Evolutionary conservation across 208 protist species (phyloP), one percentile per base, ranked within the genome.

Genomic region (Vickermania ingenoplastis): DNA sequence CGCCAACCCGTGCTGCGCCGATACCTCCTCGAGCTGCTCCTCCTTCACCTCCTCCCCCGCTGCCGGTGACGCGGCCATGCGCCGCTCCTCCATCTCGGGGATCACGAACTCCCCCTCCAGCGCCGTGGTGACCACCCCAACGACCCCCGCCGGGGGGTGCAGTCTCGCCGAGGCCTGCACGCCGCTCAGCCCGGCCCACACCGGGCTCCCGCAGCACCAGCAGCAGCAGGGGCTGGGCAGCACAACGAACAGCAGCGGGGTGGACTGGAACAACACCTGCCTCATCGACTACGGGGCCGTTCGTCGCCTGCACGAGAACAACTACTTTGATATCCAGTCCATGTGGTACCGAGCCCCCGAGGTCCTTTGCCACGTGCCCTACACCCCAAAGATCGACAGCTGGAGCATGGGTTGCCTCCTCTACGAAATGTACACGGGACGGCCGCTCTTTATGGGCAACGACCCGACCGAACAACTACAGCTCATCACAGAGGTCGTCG

Each of bases 211-310:
- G 36, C 36, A 45, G 36, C 17, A 17, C 36, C 36, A 7, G 36
- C 36, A 7, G 36, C 17, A 7, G 11, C 36, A 48, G 36, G 36
- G 36, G 7, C 50, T 23, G n/a, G 41, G 4, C 41, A 60, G 23
- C 2, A 41, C 7, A 3, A 48, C 59, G 21, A 11, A 31, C 5
- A 41, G 45, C n/a, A 30, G 26, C 22, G 31, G 30, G 2, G 53
- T 53, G 22, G 69, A 75, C 28, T 80, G 41, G 57, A 30, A 50
- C 4, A 57, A 45, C 23, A 79, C 72, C 13, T 69, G 63, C 52
- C 81, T 99, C 41, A 99, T 99, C 67, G 97, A 99, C 81, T 98
- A 99, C 75, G 97, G 97, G 2, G 96, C 92, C 26, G 92, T 91
- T 26, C 98, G 97, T 65, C 96, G 92, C 53, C 90, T 96, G 41